Conservation (phyloP, 139 green algal species). For the Edaphochlamys debaryana region DNA sequence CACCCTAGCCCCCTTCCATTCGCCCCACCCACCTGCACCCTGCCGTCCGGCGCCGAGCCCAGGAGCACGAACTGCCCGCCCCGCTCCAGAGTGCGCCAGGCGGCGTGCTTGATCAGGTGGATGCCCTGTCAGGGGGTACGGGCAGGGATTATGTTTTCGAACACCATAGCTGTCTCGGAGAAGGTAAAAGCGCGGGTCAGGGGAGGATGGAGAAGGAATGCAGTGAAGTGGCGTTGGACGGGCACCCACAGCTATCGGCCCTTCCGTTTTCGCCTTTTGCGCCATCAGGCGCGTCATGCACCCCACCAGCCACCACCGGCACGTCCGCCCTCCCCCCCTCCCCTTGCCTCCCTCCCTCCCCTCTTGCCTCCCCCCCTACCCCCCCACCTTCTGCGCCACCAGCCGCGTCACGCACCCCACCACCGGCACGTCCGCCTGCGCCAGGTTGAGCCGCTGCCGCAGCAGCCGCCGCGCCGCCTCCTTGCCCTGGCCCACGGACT, state of each 20-base stretch:
- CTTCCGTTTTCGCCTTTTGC: too few species aligned
- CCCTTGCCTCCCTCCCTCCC: too few species aligned
- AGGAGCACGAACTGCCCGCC: constrained; percentile 98
- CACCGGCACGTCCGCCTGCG: constrained; percentile 76
- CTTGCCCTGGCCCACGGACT: constrained; percentile 68
- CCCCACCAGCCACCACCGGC: too few species aligned
- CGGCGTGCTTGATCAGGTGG: constrained; percentile 98
- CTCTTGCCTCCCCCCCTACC: neutral
- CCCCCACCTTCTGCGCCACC: constrained; percentile 88
- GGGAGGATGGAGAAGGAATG: too few species aligned
- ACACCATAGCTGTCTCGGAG: too few species aligned
- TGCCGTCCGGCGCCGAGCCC: constrained; percentile 88
- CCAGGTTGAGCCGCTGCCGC: constrained; percentile 70
- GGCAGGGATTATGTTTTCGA: too few species aligned
- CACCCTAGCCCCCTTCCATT: too few species aligned
- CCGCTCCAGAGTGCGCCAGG: constrained; percentile 86
- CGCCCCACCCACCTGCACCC: constrained; percentile 68
- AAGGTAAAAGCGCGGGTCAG: too few species aligned
- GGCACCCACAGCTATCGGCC: too few species aligned
- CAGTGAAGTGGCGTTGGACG: too few species aligned
- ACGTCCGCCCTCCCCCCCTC: too few species aligned
- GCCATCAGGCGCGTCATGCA: too few species aligned
- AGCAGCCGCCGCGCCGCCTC: constrained; percentile 72
- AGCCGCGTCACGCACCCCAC: constrained; percentile 84
- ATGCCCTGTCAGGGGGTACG: constrained; percentile 71